phyloP scores from a whole-genome alignment of 495 filamentous ascomycete species.

The Penicillium egyptiacum region DNA sequence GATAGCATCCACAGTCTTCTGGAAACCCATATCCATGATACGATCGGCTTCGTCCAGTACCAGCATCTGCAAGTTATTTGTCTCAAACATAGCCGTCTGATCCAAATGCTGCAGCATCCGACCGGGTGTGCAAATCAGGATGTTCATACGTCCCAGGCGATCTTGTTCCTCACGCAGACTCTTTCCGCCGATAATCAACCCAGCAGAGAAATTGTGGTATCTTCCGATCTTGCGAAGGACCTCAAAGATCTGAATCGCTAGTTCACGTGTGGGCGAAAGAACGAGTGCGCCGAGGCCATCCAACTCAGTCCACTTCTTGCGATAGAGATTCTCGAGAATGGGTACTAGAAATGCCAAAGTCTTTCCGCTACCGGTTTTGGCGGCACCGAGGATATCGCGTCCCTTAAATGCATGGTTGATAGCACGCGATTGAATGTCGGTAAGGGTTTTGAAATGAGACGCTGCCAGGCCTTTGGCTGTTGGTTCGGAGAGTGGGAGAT shows the following conservation, averaged over 20 bases:
- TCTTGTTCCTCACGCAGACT: conserved; percentile 85
- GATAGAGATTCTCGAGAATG: conserved; percentile 92
- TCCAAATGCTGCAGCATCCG: conserved; percentile 95
- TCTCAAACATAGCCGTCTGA: conserved; percentile 87
- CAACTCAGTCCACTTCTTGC: conserved; percentile 81
- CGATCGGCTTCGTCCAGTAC: conserved; percentile 96
- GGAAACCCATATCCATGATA: conserved; percentile 98
- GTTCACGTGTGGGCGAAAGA: conserved; percentile 89
- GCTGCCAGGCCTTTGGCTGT: conserved; percentile 76
- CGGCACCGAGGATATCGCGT: conserved; percentile 87
- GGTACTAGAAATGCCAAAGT: conserved; percentile 92
- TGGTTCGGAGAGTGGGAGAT: conserved; percentile 84
- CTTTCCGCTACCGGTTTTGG: conserved; percentile 96
- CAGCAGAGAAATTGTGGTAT: conserved; percentile 88
- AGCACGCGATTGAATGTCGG: conserved; percentile 86
- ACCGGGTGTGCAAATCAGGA: conserved; percentile 93
- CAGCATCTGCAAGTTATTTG: conserved; percentile 86
- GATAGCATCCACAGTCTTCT: conserved; percentile 87
- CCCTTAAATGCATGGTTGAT: conserved; percentile 85
- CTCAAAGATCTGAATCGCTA: conserved; percentile 97
- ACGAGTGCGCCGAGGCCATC: conserved; percentile 93
- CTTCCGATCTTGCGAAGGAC: conserved; percentile 88
- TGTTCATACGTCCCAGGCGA: conserved; percentile 90
- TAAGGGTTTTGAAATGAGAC: conserved; percentile 87
- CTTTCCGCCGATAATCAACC: conserved; percentile 93